Percentiles rank a stretch among this genome's conserved stretches.
Evolutionary conservation across 768 basidiomycete genomes (phyloP).

Genomic region (Termitomyces sp.): DNA sequence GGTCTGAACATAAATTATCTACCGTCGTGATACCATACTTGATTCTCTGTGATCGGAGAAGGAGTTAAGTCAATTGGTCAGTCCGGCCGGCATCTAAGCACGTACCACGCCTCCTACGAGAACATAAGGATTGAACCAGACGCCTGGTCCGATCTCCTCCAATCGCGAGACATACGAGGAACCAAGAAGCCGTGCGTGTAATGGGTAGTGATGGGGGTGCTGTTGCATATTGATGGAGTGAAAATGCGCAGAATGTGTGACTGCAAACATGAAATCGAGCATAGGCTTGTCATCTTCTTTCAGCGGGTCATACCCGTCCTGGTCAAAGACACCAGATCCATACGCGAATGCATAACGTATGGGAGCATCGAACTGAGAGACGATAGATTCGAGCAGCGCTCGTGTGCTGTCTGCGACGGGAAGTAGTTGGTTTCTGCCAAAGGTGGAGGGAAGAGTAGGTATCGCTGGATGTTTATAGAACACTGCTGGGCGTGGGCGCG

Average conservation of each 20-base stretch:
- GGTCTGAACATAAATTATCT: conserved; percentile 83
- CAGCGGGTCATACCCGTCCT: conserved; percentile 64
- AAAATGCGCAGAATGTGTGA: conserved; percentile 90
- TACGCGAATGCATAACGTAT: conserved; percentile 98
- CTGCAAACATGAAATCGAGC: conserved; percentile 97
- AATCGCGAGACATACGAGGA: conserved; percentile 77
- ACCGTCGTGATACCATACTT: conserved; percentile 97
- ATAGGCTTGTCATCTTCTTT: conserved; percentile 54
- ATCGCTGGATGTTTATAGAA: conserved; percentile 35
- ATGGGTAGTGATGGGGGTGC: conserved; percentile 86
- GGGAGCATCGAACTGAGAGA: conserved; percentile 80
- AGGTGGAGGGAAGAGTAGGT: conserved; percentile 61
- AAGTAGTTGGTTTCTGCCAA: conserved; percentile 80
- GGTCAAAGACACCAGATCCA: conserved; percentile 93
- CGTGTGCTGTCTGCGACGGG: conserved; percentile 78
- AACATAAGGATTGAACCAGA: conserved; percentile 96
- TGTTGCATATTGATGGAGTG: conserved; percentile 95
- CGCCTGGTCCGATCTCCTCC: conserved; percentile 75
- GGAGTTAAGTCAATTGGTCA: not conserved
- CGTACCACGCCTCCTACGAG: conserved; percentile 81
- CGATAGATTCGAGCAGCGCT: conserved; percentile 75
- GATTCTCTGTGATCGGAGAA: conserved; percentile 57
- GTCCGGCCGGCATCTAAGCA: conserved; percentile 15
- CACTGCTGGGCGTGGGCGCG: conserved; percentile 43
- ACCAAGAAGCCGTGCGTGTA: conserved; percentile 83